phyloP scores from a whole-genome alignment of 2,329 filamentous ascomycete species.

The Arachnomyces sp. region DNA sequence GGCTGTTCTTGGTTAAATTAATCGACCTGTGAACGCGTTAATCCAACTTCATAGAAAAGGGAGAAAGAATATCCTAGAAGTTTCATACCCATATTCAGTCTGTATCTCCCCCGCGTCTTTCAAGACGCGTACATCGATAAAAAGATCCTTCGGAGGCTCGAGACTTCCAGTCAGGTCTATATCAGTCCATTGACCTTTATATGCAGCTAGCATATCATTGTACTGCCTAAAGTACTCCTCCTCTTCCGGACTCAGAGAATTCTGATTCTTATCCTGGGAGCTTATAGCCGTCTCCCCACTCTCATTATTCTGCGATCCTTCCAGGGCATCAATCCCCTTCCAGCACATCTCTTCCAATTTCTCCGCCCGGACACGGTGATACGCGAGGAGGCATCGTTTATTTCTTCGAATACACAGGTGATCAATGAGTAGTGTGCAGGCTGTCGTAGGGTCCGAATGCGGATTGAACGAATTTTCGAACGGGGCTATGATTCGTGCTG shows the following conservation, averaged over 20 bases:
- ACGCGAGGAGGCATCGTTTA: constrained; percentile 89
- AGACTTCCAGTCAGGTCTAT: constrained; percentile 90
- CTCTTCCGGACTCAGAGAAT: constrained; percentile 86
- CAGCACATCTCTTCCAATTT: constrained; percentile 92
- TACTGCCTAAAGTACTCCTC: constrained; percentile 94
- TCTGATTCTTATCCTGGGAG: constrained; percentile 47
- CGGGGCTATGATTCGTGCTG: constrained; percentile 66
- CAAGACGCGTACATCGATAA: constrained; percentile 91
- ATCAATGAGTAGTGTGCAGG: constrained; percentile 83
- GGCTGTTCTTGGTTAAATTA: constrained; percentile 93
- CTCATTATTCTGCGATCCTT: constrained; percentile 33
- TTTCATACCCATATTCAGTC: constrained; percentile 87
- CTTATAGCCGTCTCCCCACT: constrained; percentile 30
- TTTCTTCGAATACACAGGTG: constrained; percentile 93
- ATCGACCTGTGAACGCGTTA: constrained; percentile 58
- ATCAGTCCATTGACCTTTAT: constrained; percentile 98
- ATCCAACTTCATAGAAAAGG: constrained; percentile 16
- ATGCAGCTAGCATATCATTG: constrained; percentile 83
- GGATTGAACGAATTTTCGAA: constrained; percentile 83
- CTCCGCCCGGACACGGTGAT: constrained; percentile 81
- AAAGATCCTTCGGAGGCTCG: constrained; percentile 88
- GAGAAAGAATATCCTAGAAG: constrained; percentile 1
- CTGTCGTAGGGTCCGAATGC: constrained; percentile 68
- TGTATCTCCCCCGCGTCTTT: constrained; percentile 98
- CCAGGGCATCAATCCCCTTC: constrained; percentile 76